Evolutionary conservation across 108 stramenopile genomes (phyloP).

Genomic region (Nitzschia sp.): DNA sequence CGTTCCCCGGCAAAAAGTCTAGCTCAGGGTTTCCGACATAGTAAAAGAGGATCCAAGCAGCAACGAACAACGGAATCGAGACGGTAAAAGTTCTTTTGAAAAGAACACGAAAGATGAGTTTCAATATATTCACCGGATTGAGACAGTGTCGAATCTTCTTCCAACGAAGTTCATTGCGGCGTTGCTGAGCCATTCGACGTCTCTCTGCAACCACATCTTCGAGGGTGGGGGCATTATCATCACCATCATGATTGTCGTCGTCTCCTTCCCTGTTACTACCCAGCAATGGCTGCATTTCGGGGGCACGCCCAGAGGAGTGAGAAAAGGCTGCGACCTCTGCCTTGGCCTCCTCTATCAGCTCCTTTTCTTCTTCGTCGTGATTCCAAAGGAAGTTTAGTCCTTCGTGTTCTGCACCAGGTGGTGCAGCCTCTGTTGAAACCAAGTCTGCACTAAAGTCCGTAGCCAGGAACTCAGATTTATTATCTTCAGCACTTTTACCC

Average conservation of each 20-base stretch:
- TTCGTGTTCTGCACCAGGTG: not conserved
- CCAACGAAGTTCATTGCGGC: not conserved
- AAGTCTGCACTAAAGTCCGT: not conserved
- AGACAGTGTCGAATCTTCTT: not conserved
- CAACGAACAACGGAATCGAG: slow-evolving; percentile 26
- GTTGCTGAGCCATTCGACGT: not conserved
- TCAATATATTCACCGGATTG: slow-evolving; percentile 9
- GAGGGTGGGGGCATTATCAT: not conserved
- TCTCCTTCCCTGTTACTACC: not conserved
- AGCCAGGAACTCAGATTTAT: not conserved
- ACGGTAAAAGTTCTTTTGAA: slow-evolving; percentile 13
- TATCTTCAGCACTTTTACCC: not conserved
- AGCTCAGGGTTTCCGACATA: slow-evolving; percentile 65
- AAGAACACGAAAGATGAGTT: not conserved
- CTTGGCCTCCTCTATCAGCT: not conserved
- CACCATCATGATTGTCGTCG: not conserved
- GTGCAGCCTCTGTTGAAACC: not conserved
- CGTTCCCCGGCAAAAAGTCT: slow-evolving; percentile 56
- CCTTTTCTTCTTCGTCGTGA: not conserved
- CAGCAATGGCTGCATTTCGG: slow-evolving; percentile 5
- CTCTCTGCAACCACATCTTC: not conserved
- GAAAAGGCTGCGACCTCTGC: not conserved
- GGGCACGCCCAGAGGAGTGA: not conserved
- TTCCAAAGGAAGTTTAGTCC: slow-evolving; percentile 6
- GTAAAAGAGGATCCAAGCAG: slow-evolving; percentile 50